A percentile compares a stretch with the other conserved stretches of the same genome.
Evolutionary conservation across 331 rosid genomes (phyloP).

Genomic region (Prunus yedoensis): DNA sequence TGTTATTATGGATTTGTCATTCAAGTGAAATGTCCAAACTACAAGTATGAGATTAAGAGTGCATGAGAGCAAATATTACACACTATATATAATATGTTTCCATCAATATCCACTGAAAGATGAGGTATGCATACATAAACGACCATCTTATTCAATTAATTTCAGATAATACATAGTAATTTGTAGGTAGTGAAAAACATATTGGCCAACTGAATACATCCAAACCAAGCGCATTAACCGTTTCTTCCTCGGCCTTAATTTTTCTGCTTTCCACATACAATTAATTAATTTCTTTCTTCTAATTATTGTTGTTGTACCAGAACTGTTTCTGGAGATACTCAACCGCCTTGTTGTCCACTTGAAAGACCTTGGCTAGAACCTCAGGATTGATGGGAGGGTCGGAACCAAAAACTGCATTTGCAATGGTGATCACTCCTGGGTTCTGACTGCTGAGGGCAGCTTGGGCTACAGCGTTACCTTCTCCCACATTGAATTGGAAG

Average conservation of each 20-base stretch:
- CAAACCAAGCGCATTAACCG: too few relatives aligned
- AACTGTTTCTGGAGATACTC: neutral
- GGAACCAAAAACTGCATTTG: neutral
- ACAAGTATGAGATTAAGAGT: too few relatives aligned
- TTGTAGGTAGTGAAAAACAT: too few relatives aligned
- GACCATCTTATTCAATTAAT: too few relatives aligned
- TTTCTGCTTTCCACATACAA: neutral
- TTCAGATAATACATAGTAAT: too few relatives aligned
- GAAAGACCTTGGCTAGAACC: neutral
- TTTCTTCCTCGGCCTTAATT: neutral
- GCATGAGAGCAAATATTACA: too few relatives aligned
- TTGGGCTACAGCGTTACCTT: neutral
- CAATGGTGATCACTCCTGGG: slow-evolving; percentile 5
- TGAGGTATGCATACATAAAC: too few relatives aligned
- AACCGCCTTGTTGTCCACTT: neutral
- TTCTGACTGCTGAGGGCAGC: neutral
- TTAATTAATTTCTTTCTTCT: neutral
- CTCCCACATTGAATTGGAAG: neutral
- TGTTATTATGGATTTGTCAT: too few relatives aligned
- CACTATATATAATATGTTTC: too few relatives aligned
- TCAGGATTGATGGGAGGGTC: neutral
- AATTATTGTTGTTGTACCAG: neutral
- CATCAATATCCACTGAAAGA: too few relatives aligned
- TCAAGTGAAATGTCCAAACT: too few relatives aligned
- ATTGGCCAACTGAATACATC: too few relatives aligned